These are phyloP conservation scores for Yamadazyma ubonensis DNA, from an alignment of 805 yeast genomes.

Conservation along the genomic window DNA sequence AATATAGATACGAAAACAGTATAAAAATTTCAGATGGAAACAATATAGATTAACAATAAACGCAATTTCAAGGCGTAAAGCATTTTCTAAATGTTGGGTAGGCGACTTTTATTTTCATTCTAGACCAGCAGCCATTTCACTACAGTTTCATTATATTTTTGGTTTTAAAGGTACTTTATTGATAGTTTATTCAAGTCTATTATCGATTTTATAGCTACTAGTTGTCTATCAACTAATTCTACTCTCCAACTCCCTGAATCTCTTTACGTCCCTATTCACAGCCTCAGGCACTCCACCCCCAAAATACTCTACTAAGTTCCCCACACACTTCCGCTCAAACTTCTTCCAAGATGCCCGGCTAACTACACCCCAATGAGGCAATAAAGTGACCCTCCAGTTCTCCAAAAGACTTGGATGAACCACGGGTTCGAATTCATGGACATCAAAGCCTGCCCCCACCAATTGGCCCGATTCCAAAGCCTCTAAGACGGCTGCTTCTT, in stretches of 20 bases:
- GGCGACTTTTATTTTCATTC: too few species aligned
- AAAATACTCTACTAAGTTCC: conserved; percentile 34
- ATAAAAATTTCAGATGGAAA: too few species aligned
- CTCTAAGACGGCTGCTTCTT: conserved; percentile 39
- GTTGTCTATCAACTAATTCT: background rate
- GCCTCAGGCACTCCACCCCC: conserved; percentile 28
- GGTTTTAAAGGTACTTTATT: too few species aligned
- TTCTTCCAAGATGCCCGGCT: conserved; percentile 35
- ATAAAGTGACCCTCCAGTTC: conserved; percentile 34
- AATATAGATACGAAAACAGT: too few species aligned
- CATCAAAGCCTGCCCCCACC: conserved; percentile 45
- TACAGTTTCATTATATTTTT: too few species aligned
- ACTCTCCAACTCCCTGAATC: background rate
- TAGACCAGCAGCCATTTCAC: too few species aligned
- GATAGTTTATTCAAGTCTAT: too few species aligned
- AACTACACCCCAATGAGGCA: conserved; percentile 40
- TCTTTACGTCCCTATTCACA: conserved; percentile 11
- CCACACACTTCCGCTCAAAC: conserved; percentile 37
- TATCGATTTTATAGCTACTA: too few species aligned
- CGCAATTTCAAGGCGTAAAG: too few species aligned
- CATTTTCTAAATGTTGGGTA: too few species aligned
- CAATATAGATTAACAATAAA: too few species aligned
- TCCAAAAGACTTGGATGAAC: conserved; percentile 29
- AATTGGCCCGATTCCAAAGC: conserved; percentile 40
- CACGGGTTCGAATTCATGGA: conserved; percentile 43